Conservation (phyloP, 2,329 filamentous ascomycete genomes). For the Beauveria sp. region DNA sequence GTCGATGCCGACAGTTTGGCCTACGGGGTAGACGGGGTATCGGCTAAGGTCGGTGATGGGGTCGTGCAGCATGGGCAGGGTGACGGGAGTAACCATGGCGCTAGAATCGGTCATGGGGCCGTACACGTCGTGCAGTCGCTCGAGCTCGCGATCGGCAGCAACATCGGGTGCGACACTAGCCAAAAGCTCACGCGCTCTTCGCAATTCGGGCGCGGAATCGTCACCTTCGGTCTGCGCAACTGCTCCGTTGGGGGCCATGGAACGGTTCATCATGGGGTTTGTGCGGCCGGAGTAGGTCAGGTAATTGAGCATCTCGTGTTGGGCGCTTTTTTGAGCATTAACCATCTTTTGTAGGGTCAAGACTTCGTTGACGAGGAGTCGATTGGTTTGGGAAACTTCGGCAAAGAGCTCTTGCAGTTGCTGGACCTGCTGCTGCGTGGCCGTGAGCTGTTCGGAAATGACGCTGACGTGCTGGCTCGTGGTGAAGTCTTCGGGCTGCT, state of each 20-base stretch:
- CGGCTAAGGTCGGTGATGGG: slow-evolving; percentile 46
- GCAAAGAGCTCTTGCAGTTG: slow-evolving; percentile 77
- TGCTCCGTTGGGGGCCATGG: slow-evolving; percentile 27
- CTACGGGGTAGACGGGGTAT: slow-evolving; percentile 81
- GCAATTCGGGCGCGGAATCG: slow-evolving; percentile 44
- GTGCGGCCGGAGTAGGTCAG: slow-evolving; percentile 38
- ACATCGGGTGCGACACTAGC: slow-evolving; percentile 44
- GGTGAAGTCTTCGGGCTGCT: slow-evolving; percentile 61
- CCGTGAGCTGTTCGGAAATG: slow-evolving; percentile 78
- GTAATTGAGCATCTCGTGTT: slow-evolving; percentile 50
- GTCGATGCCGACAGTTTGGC: slow-evolving; percentile 84
- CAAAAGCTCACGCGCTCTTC: slow-evolving; percentile 49
- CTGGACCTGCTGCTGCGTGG: slow-evolving; percentile 88
- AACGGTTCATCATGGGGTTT: slow-evolving; percentile 25
- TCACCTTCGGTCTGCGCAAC: slow-evolving; percentile 36
- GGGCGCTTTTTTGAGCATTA: slow-evolving; percentile 49
- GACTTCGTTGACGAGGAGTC: slow-evolving; percentile 54
- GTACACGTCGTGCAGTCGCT: slow-evolving; percentile 47
- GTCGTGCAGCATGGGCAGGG: slow-evolving; percentile 43
- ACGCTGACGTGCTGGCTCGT: slow-evolving; percentile 84
- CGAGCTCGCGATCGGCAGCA: slow-evolving; percentile 46
- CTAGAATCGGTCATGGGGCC: slow-evolving; percentile 47
- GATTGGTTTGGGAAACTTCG: slow-evolving; percentile 61
- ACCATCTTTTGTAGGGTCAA: slow-evolving; percentile 53
- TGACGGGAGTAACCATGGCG: slow-evolving; percentile 30